Conservation (phyloP, 305 asterid species). For the Fraxinus sp. region DNA sequence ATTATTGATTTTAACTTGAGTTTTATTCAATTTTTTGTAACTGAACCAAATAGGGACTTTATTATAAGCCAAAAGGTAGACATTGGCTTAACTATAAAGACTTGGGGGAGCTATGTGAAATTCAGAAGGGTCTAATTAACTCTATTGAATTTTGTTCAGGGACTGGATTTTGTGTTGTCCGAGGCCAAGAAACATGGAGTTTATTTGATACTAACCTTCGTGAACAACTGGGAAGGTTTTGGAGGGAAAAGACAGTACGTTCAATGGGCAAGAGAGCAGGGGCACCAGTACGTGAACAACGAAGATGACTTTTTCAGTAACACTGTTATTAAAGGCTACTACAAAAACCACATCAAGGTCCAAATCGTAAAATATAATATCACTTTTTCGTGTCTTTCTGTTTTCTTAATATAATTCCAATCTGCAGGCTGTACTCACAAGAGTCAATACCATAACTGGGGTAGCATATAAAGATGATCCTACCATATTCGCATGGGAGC, state of each 20-base stretch:
- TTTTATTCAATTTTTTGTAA: too few species aligned
- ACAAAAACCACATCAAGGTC: constrained; percentile 56
- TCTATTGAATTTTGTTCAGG: constrained; percentile 25
- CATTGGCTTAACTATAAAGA: neutral
- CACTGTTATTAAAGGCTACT: constrained; percentile 38
- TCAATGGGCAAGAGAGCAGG: constrained; percentile 50
- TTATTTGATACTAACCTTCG: constrained; percentile 46
- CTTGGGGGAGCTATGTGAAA: neutral
- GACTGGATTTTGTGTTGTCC: constrained; percentile 57
- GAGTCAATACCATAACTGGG: constrained; percentile 45
- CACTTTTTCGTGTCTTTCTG: neutral
- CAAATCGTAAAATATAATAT: neutral
- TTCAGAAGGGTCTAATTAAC: neutral
- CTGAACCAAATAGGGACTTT: too few species aligned
- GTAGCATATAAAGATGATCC: constrained; percentile 57
- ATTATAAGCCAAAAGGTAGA: neutral
- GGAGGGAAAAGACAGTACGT: constrained; percentile 63
- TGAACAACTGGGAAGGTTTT: constrained; percentile 55
- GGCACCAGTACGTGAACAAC: constrained; percentile 39
- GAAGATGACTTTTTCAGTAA: constrained; percentile 62
- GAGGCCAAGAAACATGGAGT: constrained; percentile 51
- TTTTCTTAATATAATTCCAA: neutral
- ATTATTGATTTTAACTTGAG: too few species aligned
- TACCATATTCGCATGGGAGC: constrained; percentile 59
- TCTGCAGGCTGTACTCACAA: constrained; percentile 42